Conservation (phyloP, 768 basidiomycete genomes). For the Russula sp. region DNA sequence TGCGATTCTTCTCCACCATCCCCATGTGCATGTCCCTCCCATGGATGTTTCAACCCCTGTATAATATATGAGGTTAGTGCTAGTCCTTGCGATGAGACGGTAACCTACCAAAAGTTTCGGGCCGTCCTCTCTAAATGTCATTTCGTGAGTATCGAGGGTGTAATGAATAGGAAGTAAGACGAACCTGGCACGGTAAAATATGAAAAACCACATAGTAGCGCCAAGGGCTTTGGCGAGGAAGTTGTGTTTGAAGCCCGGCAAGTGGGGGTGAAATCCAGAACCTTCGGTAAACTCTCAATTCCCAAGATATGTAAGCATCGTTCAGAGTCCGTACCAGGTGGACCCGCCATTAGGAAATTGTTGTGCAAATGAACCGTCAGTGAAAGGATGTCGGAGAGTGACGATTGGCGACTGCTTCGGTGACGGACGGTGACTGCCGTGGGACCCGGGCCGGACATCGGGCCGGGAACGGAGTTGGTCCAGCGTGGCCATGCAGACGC, state of each 20-base stretch:
- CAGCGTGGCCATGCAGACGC: too few relatives aligned
- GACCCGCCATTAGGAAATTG: constrained; percentile 11
- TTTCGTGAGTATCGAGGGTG: background rate
- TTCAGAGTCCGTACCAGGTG: constrained; percentile 9
- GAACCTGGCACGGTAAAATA: constrained; percentile 91
- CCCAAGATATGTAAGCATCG: background rate
- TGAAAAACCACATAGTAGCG: constrained; percentile 98
- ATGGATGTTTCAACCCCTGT: constrained; percentile 44
- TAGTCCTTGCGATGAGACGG: background rate
- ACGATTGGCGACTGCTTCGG: background rate
- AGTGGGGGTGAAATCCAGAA: constrained; percentile 83
- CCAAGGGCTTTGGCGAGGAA: constrained; percentile 81
- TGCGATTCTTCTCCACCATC: constrained; percentile 36
- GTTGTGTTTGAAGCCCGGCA: constrained; percentile 68
- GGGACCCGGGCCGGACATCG: background rate
- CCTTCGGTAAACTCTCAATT: constrained; percentile 30
- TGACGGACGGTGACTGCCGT: constrained; percentile 1
- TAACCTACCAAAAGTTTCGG: constrained; percentile 31
- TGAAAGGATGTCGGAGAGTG: background rate
- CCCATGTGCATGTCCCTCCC: constrained; percentile 50
- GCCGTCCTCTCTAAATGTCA: constrained; percentile 30
- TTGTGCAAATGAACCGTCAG: background rate
- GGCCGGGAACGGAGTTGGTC: too few relatives aligned
- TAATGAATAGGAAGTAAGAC: constrained; percentile 27
- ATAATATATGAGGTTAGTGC: background rate